A percentile compares a stretch with the other conserved stretches of the same genome.
Conservation (phyloP, 2,329 filamentous ascomycete species). For the Ascochyta rabiei region DNA sequence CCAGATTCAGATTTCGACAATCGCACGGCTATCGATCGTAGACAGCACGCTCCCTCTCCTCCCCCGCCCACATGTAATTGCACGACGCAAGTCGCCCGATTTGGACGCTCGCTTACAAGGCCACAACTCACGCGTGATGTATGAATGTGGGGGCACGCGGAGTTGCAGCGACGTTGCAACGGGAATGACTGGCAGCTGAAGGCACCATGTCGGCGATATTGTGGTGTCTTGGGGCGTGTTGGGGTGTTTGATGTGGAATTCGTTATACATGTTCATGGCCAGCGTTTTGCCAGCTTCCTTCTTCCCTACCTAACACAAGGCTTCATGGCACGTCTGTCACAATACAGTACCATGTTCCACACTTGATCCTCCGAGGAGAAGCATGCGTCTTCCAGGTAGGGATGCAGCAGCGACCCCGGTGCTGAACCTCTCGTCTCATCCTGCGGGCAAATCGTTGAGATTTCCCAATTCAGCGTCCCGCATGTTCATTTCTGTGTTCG, state of each 20-base stretch:
- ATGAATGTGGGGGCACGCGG: slow-evolving; percentile 9
- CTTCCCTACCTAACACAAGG: no score
- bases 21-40: slow-evolving; percentile 16
- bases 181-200: slow-evolving; percentile 7
- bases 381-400: neutral
- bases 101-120: slow-evolving; percentile 5
- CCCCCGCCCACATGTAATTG: neutral
- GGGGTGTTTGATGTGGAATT: slow-evolving; percentile 2
- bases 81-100: slow-evolving; percentile 7
- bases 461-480: neutral
- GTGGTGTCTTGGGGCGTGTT: neutral
- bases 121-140: slow-evolving; percentile 1
- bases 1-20: slow-evolving; percentile 21
- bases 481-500: neutral
- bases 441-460: neutral
- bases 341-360: neutral
- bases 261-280: neutral
- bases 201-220: slow-evolving; percentile 5
- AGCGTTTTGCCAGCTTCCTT: no score
- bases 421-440: neutral
- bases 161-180: slow-evolving; percentile 9
- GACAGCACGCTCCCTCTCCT: slow-evolving; percentile 1
- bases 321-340: neutral
- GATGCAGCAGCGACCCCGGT: neutral
- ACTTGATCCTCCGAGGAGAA: neutral